Conservation (phyloP, 441 rosid species). For the Biscutella laevigata region DNA sequence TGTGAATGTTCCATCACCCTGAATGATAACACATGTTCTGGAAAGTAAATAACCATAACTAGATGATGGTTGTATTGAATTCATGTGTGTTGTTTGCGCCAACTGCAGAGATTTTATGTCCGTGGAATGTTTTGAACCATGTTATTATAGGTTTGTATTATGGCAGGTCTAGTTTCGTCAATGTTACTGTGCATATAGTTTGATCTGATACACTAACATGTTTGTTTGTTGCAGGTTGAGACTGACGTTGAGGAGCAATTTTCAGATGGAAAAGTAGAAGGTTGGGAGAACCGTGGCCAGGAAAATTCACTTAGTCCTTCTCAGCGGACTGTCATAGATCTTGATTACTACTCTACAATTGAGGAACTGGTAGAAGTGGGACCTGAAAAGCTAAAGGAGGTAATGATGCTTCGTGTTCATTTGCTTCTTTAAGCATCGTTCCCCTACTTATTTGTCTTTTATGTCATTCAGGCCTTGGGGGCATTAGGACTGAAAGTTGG, state of each 20-base stretch:
- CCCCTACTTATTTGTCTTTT: neutral
- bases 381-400: slow-evolving; percentile 87
- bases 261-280: slow-evolving; percentile 42
- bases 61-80: neutral
- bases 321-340: slow-evolving; percentile 52
- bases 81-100: neutral
- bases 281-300: slow-evolving; percentile 51
- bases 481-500: slow-evolving; percentile 92
- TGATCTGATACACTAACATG: neutral
- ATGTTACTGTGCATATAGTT: slow-evolving; percentile 2
- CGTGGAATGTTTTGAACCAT: neutral
- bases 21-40: neutral
- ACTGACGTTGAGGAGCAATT: slow-evolving; percentile 79
- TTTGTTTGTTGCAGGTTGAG: slow-evolving; percentile 42
- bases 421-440: slow-evolving; percentile 3
- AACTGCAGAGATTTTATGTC: neutral
- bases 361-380: slow-evolving; percentile 90
- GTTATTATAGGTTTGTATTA: neutral
- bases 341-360: slow-evolving; percentile 78
- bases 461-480: slow-evolving; percentile 57
- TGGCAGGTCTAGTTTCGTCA: slow-evolving; percentile 4
- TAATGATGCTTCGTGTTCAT: slow-evolving; percentile 21
- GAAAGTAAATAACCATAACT: neutral
- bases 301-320: slow-evolving; percentile 49
- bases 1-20: neutral